Conservation (phyloP, 805 yeast species). For the Maudiozyma barnettii region DNA sequence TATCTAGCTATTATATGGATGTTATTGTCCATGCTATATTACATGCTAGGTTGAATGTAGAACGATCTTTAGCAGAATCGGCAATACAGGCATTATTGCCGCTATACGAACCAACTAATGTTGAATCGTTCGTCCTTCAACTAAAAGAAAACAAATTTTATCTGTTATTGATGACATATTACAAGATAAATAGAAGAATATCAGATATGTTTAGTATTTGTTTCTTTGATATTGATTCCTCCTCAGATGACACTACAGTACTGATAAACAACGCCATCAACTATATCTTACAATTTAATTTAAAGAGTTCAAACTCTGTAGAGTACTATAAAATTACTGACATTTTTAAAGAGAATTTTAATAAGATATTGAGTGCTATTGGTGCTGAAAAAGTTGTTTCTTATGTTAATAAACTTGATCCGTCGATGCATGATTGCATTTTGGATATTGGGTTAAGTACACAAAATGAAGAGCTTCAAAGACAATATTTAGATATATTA, state of each 20-base stretch:
- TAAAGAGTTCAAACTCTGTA: neutral
- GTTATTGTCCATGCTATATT: conserved; percentile 40
- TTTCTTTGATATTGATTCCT: neutral
- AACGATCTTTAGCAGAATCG: conserved; percentile 31
- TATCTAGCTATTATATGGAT: conserved; percentile 51
- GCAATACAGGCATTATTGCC: conserved; percentile 68
- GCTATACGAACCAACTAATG: conserved; percentile 49
- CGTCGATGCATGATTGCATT: conserved; percentile 14
- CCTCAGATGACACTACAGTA: neutral
- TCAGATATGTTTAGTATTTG: conserved; percentile 8
- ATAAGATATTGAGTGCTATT: conserved; percentile 1
- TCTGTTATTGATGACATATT: conserved; percentile 18
- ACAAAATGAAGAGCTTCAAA: conserved; percentile 1
- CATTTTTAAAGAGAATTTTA: conserved; percentile 12
- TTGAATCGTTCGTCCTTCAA: conserved; percentile 32
- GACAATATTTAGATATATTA: conserved; percentile 15
- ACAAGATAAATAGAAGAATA: conserved; percentile 10
- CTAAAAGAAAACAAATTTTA: conserved; percentile 18
- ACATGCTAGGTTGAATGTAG: neutral
- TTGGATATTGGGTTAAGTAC: conserved; percentile 2
- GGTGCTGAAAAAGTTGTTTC: conserved; percentile 7
- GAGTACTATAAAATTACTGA: conserved; percentile 3
- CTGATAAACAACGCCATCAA: neutral
- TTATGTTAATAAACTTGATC: conserved; percentile 10
- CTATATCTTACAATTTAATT: neutral